phyloP scores from a whole-genome alignment of 768 basidiomycete species.

The Rubroboletus pulcherrimus region DNA sequence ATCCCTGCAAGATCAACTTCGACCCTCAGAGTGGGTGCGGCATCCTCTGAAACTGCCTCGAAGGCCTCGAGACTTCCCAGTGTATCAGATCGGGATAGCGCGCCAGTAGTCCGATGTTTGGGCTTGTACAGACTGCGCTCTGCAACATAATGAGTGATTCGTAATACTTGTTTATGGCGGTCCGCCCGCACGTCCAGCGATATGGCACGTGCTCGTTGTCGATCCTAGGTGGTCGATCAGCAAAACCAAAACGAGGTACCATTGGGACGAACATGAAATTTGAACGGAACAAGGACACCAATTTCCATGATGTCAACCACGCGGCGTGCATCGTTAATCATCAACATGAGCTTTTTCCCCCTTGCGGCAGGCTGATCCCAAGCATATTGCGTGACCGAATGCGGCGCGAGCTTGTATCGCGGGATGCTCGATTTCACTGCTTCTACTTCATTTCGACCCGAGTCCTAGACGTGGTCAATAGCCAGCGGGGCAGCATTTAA shows the following conservation, averaged over 20 bases:
- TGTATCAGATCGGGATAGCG: constrained; percentile 61
- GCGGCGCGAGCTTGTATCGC: constrained; percentile 57
- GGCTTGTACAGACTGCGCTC: constrained; percentile 88
- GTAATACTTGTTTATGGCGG: constrained; percentile 76
- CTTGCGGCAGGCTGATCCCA: constrained; percentile 90
- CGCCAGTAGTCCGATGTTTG: constrained; percentile 44
- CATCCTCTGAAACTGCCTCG: constrained; percentile 79
- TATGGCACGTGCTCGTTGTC: constrained; percentile 58
- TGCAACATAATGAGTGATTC: constrained; percentile 82
- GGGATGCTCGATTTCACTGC: constrained; percentile 36
- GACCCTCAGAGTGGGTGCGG: constrained; percentile 60
- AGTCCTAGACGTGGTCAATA: constrained; percentile 40
- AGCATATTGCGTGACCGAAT: constrained; percentile 63
- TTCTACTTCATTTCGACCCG: constrained; percentile 36
- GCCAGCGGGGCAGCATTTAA: not conserved
- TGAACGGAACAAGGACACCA: constrained; percentile 86
- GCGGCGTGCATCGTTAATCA: constrained; percentile 57
- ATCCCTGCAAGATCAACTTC: constrained; percentile 82
- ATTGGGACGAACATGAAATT: constrained; percentile 56
- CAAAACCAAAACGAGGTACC: not conserved
- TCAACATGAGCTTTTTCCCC: constrained; percentile 74
- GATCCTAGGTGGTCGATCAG: constrained; percentile 36
- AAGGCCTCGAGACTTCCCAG: constrained; percentile 70
- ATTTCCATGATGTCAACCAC: constrained; percentile 93
- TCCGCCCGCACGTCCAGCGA: constrained; percentile 94